Evolutionary conservation across 768 basidiomycete genomes (phyloP).

Genomic region (Mycena metata): DNA sequence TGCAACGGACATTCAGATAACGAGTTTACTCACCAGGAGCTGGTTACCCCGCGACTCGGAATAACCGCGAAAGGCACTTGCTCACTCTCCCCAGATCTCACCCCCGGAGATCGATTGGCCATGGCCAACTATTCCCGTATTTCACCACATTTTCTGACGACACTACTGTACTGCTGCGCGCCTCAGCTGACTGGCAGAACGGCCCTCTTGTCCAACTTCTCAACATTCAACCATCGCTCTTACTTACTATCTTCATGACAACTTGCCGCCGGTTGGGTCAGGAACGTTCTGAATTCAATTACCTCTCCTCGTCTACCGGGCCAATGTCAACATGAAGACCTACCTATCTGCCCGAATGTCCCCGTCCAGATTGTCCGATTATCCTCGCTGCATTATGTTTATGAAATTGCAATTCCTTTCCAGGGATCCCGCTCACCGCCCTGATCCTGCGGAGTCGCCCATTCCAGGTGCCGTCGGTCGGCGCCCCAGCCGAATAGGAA

Average conservation of each 20-base stretch:
- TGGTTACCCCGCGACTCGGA: too few relatives aligned
- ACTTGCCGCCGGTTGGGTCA: neutral
- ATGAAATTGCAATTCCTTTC: too few relatives aligned
- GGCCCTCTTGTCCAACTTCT: constrained; percentile 3
- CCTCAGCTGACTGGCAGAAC: neutral
- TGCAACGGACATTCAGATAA: too few relatives aligned
- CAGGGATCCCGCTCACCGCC: neutral
- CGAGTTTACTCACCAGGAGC: too few relatives aligned
- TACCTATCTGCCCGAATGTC: constrained; percentile 3
- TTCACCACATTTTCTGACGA: neutral
- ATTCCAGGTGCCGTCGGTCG: constrained; percentile 19
- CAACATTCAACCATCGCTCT: constrained; percentile 13
- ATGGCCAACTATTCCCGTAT: too few relatives aligned
- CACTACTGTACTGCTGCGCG: neutral
- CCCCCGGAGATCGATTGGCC: too few relatives aligned
- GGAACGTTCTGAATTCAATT: neutral
- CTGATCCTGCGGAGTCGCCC: constrained; percentile 29
- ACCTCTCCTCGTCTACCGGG: constrained; percentile 10
- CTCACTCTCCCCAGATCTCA: too few relatives aligned
- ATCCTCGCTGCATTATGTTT: neutral
- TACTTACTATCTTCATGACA: neutral
- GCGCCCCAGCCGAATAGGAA: neutral
- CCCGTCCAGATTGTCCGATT: neutral
- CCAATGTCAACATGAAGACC: constrained; percentile 23
- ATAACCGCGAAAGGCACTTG: too few relatives aligned